Evolutionary conservation across 441 rosid species (phyloP).

Genomic region (Populus hybrid): DNA sequence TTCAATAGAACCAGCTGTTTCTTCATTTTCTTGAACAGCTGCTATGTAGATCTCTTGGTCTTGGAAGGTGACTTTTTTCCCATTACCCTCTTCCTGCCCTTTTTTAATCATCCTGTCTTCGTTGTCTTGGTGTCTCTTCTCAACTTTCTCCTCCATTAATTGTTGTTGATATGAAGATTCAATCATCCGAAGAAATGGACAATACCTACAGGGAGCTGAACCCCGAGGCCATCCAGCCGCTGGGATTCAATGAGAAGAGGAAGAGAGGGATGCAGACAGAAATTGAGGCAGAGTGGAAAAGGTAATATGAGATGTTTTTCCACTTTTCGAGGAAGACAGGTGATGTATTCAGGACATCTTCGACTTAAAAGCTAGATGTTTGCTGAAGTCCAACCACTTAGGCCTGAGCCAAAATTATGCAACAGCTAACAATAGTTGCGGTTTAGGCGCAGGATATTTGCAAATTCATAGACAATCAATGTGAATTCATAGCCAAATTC

Average conservation of each 20-base stretch:
- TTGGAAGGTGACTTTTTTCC: neutral
- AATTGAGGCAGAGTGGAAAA: neutral
- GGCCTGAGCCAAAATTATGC: neutral
- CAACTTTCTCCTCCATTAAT: constrained; percentile 8
- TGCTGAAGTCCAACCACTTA: neutral
- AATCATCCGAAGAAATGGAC: neutral
- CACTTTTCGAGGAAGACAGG: neutral
- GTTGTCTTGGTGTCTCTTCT: neutral
- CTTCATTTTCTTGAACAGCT: constrained; percentile 13
- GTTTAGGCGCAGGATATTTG: neutral
- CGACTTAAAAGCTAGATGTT: neutral
- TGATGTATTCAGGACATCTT: neutral
- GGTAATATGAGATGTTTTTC: neutral
- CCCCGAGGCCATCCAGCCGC: neutral
- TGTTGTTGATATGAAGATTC: neutral
- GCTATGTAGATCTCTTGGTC: neutral
- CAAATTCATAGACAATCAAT: neutral
- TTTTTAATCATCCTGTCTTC: constrained; percentile 1
- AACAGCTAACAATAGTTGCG: neutral
- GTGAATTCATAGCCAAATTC: no score
- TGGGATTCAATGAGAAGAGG: neutral
- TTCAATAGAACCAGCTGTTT: neutral
- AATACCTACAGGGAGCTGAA: neutral
- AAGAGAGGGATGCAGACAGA: neutral
- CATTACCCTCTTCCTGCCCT: neutral